Percentiles rank a stretch among this genome's conserved stretches.
Conservation (phyloP, 805 yeast species). For the Teunomyces panamensis region DNA sequence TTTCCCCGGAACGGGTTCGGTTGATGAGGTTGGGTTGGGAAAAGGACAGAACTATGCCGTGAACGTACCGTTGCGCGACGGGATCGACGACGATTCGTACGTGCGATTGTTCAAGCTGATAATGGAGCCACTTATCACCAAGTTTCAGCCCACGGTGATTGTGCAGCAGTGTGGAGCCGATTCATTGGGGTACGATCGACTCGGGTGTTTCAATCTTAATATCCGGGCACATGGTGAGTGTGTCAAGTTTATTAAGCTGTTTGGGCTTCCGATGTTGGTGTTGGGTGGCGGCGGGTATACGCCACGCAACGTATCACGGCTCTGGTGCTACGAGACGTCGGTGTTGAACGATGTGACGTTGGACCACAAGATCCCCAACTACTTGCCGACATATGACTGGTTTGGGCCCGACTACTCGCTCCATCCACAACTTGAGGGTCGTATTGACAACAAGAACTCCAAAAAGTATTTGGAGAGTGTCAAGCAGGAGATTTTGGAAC, state of each 20-base stretch:
- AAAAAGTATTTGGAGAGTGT: constrained; percentile 81
- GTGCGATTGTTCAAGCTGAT: constrained; percentile 73
- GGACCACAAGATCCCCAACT: constrained; percentile 53
- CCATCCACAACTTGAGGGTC: constrained; percentile 62
- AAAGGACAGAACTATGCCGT: constrained; percentile 85
- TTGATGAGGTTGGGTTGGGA: constrained; percentile 86
- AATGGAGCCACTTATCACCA: constrained; percentile 84
- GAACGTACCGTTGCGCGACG: constrained; percentile 91
- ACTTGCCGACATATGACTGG: constrained; percentile 73
- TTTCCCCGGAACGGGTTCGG: constrained; percentile 95
- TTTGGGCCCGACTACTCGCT: constrained; percentile 89
- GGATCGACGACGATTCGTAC: constrained; percentile 91
- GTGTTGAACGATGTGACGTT: constrained; percentile 60
- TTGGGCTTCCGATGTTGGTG: constrained; percentile 86
- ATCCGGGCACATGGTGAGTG: constrained; percentile 95
- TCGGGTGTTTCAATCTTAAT: constrained; percentile 90
- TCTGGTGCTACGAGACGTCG: constrained; percentile 95
- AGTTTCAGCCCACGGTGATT: constrained; percentile 89
- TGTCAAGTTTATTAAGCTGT: constrained; percentile 82
- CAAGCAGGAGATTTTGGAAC: constrained; percentile 72
- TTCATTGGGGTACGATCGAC: constrained; percentile 85
- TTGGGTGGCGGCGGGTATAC: constrained; percentile 99
- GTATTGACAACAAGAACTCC: constrained; percentile 79
- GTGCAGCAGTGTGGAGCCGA: constrained; percentile 98
- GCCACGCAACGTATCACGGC: constrained; percentile 87